Evolutionary conservation across 83 land plant species (phyloP), one percentile per base, ranked within the genome.

Genomic region (Picea abies): DNA sequence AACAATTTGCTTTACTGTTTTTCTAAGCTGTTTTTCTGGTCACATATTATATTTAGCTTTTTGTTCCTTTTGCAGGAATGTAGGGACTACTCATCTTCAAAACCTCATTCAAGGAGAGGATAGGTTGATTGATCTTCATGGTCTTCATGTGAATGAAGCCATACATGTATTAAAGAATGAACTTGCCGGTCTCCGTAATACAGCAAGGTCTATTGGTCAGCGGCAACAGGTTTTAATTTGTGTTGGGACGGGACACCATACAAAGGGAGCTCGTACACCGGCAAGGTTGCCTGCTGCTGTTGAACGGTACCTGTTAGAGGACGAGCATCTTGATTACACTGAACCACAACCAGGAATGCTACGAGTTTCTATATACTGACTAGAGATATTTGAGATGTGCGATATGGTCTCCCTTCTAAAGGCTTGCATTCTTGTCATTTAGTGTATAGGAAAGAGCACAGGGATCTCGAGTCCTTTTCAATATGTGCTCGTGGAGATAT

Each of bases 241-340:
- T 82, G 98, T 97, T 29, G 99, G 99, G 12, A 97, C 98, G 32
- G 98, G 99, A 1, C 97, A 95, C 84, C 99, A 95, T 82, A 95
- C 98, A 11, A 89, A 90, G 84, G 99, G 98, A 9, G 79, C 95
- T 16, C 91, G 95, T 47, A 92, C 98, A 47, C 95, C 98, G 0
- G 93, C 93, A 0, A 88, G 98, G 70, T 86, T 97, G 16, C 99
- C 99, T 19, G 73, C 87, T 65, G 96, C 93, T 56, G 91, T 97
- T 29, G 93, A 95, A 83, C 85, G 85, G 60, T 92, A 90, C 85
- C 84, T 97, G 81, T 73, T 91, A 7, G 99, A 95, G 81, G 94
- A 97, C 15, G 97, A 95, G 58, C 95, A 92, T 62, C 89, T 97
- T 15, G 93, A 88, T n/a, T 95, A 84, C 87, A 76, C 94, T 37